Base-by-base conservation (phyloP, 2,329 filamentous ascomycete genomes). In the Didymella pomorum region DNA sequence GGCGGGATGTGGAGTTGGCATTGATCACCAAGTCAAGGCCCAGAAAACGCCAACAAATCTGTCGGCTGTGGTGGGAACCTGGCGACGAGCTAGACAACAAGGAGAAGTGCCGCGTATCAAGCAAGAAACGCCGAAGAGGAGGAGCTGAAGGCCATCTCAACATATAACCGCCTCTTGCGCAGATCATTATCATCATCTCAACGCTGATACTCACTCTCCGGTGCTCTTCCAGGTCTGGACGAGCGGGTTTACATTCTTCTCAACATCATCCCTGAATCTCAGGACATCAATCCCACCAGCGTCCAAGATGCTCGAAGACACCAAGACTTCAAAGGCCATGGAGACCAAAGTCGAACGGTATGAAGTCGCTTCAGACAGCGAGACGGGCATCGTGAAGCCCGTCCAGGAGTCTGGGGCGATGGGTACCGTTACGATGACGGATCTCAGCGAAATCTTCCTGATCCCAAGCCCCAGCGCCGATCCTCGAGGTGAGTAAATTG, bases 381-480 rank as follows among this genome's bases (percentile, higher is more conserved):
- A 63, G 26, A 44, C 60, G 18, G 52, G 56, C 35, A 28, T 47
- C 10, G 45, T 46, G 48, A 63, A 55, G 31, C 53, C 58, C 11
- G 49, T 50, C 9, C 52, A 50, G 21, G 50, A 61, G 49, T 2
- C 43, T 18, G 49, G 47, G 14, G 56, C 66, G 1, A 73, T 74
- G 63, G 73, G 73, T 11, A 74, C 71, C 0, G 69, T 75, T 26
- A 70, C 63, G 12, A 56, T 76, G 52, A 70, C 65, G 4, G 71
- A 74, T 41, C 60, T 58, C 5, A 55, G 64, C 16, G 71, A 72
- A 10, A 58, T 66, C 5, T 66, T 67, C 28, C 56, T 73, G 12
- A 60, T 75, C 11, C 71, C 72, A 18, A 46, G 66, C 9, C 72
- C 71, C 35, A 39, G 35, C 18, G 35, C 35, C 8, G 35, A 39